Percentiles rank a stretch among this genome's conserved stretches.
These are phyloP conservation scores for Cornus florida DNA, from an alignment of 148 eudicot species.

Conservation along the genomic window DNA sequence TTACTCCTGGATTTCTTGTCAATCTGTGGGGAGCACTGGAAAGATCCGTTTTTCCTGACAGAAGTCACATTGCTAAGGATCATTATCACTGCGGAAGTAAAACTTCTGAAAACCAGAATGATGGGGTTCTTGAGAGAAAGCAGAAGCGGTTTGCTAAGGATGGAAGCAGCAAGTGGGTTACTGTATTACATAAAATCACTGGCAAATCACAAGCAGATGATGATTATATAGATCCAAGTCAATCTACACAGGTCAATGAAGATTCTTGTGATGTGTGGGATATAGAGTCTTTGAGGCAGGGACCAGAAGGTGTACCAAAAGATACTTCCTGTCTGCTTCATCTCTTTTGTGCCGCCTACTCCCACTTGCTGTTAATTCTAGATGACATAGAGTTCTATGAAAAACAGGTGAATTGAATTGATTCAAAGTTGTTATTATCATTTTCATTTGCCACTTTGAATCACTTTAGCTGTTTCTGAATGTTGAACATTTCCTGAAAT, in stretches of 20 bases:
- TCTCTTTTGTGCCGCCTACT: conserved; percentile 83
- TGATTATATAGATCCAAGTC: conserved; percentile 26
- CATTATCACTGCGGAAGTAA: conserved; percentile 18
- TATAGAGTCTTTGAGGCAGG: conserved; percentile 60
- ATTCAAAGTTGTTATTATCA: neutral
- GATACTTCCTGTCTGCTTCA: conserved; percentile 71
- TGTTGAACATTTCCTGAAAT: conserved; percentile 18
- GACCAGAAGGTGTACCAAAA: conserved; percentile 66
- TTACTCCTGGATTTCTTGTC: conserved; percentile 87
- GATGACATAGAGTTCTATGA: conserved; percentile 97
- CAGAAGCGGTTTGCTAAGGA: conserved; percentile 53
- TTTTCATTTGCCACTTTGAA: neutral
- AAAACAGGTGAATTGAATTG: conserved; percentile 64
- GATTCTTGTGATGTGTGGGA: conserved; percentile 66
- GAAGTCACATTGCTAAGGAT: conserved; percentile 26
- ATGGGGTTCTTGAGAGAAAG: conserved; percentile 47
- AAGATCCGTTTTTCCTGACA: conserved; percentile 44
- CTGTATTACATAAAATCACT: conserved; percentile 59
- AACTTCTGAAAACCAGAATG: conserved; percentile 28
- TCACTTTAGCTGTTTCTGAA: conserved; percentile 6
- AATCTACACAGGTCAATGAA: conserved; percentile 29
- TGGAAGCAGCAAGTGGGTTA: conserved; percentile 64
- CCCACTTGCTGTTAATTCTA: conserved; percentile 80
- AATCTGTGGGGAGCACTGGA: conserved; percentile 75
- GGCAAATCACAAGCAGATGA: conserved; percentile 55